These are phyloP conservation scores for Mycena olivaceomarginata DNA, from an alignment of 768 basidiomycete genomes.

Conservation along the genomic window DNA sequence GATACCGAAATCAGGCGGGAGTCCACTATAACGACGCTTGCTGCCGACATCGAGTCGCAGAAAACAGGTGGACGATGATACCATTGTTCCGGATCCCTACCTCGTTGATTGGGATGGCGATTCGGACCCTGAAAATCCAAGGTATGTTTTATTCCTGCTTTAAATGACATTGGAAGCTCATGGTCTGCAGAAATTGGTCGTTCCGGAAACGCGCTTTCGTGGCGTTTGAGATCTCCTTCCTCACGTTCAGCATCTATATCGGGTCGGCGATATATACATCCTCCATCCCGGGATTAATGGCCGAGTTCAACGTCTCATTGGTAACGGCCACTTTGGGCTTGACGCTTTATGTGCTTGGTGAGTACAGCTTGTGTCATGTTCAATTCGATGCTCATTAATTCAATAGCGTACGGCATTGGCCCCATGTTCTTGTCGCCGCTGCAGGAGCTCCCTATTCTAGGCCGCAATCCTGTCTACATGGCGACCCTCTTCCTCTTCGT, in stretches of 20 bases:
- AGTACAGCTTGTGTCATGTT: slow-evolving; percentile 17
- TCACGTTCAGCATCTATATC: slow-evolving; percentile 58
- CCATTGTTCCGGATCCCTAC: slow-evolving; percentile 43
- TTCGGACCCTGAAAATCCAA: slow-evolving; percentile 52
- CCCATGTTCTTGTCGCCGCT: slow-evolving; percentile 55
- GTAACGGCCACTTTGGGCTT: slow-evolving; percentile 55
- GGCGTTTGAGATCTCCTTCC: slow-evolving; percentile 55
- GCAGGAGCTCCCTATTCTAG: slow-evolving; percentile 55
- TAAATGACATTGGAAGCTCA: slow-evolving; percentile 6
- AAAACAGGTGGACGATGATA: slow-evolving; percentile 29
- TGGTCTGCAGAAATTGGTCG: slow-evolving; percentile 54
- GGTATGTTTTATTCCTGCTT: slow-evolving; percentile 32
- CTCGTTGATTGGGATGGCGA: slow-evolving; percentile 52
- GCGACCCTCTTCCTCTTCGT: slow-evolving; percentile 55
- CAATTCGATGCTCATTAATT: neutral
- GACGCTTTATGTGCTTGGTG: slow-evolving; percentile 51
- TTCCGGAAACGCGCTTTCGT: slow-evolving; percentile 52
- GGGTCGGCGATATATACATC: slow-evolving; percentile 58
- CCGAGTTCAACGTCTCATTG: slow-evolving; percentile 51
- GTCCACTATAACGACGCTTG: slow-evolving; percentile 13
- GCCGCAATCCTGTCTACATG: slow-evolving; percentile 57
- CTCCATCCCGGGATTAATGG: slow-evolving; percentile 50
- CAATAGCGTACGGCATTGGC: slow-evolving; percentile 48
- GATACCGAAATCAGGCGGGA: slow-evolving; percentile 31
- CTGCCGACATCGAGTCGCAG: slow-evolving; percentile 25